phyloP scores from a whole-genome alignment of 2,329 filamentous ascomycete species.

The Colletotrichum coccodes region DNA sequence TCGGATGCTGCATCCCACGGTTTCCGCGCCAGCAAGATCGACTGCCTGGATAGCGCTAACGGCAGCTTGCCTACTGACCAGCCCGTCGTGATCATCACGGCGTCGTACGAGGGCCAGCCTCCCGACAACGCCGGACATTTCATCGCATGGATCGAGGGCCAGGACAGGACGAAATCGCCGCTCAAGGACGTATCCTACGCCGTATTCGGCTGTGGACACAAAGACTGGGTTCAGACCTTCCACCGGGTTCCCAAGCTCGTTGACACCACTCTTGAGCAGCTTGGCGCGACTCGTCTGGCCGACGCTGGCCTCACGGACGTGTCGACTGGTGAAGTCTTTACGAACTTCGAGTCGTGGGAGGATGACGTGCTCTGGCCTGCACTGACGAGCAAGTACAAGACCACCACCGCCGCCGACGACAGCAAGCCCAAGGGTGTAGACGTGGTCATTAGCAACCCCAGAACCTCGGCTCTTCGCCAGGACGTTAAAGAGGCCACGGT shows the following conservation, averaged over 20 bases:
- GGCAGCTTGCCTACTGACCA: conserved; percentile 65
- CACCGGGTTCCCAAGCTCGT: conserved; percentile 74
- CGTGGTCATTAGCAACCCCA: conserved; percentile 63
- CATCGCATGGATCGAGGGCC: conserved; percentile 68
- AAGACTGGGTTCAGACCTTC: conserved; percentile 71
- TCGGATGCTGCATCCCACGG: conserved; percentile 65
- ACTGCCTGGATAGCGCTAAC: conserved; percentile 66
- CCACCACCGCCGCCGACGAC: conserved; percentile 45
- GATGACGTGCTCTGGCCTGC: conserved; percentile 64
- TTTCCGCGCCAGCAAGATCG: conserved; percentile 60
- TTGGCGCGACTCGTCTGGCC: conserved; percentile 47
- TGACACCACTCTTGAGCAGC: conserved; percentile 59
- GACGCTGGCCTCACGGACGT: conserved; percentile 68
- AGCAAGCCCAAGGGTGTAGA: conserved; percentile 43
- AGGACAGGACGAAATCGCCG: conserved; percentile 50
- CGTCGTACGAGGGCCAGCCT: conserved; percentile 77
- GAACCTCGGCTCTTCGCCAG: conserved; percentile 67
- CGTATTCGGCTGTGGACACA: conserved; percentile 71
- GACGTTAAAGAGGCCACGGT: conserved; percentile 71
- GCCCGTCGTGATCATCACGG: conserved; percentile 71
- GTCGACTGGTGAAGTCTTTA: conserved; percentile 73
- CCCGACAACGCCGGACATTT: conserved; percentile 76
- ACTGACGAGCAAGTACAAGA: conserved; percentile 61
- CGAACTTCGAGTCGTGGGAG: conserved; percentile 74
- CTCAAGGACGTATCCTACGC: conserved; percentile 68